Base-by-base conservation (phyloP, 2,329 filamentous ascomycete genomes). In the Harringtonia lauricola region DNA sequence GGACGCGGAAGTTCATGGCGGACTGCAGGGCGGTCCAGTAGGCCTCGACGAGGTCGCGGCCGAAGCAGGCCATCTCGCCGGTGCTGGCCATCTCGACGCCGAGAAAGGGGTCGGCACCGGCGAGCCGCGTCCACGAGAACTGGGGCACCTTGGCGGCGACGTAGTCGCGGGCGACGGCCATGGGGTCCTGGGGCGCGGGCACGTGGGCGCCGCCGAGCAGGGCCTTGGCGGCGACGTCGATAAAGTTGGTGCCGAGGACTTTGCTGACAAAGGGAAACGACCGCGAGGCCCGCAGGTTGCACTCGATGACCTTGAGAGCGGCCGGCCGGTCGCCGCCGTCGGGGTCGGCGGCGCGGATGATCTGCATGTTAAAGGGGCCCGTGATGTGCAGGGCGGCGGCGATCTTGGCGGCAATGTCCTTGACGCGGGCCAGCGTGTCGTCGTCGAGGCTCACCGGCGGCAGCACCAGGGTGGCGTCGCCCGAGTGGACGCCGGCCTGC, bases 281-380 rank as follows among this genome's bases (percentile, higher is more conserved):
- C 52, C 92, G 79, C 36, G 92, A 95, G 17, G 92, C 92, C 51
- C 92, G 83, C 49, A 96, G 90, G 57, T 96, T 96, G 67, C 92
- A 96, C 68, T 98, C 92, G 52, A 96, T 98, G 52, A 98, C 92
- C 72, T 96, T 96, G 72, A 98, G 96, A 24, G 76, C 72, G 29
- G 85, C 78, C 58, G 83, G 76, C 44, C 81, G 82, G 46, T 19
- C 7, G 7, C 7, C 21, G 39, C 84, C 84, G 47, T 86, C 80
- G 28, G 83, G 78, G 53, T 95, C 90, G 60, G 95, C 95, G 61
- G 96, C 88, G 70, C 96, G 96, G 56, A 98, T 96, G 66, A 98
- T 94, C 62, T 98, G 92, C 90, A 98, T 96, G 76, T 98, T 98
- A 79, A 96, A 98, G 47, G 92, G 92, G 44, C 92, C 92, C 18